These are phyloP conservation scores for Onygenales sp. DNA, from an alignment of 2,329 filamentous ascomycete genomes.

Conservation along the genomic window DNA sequence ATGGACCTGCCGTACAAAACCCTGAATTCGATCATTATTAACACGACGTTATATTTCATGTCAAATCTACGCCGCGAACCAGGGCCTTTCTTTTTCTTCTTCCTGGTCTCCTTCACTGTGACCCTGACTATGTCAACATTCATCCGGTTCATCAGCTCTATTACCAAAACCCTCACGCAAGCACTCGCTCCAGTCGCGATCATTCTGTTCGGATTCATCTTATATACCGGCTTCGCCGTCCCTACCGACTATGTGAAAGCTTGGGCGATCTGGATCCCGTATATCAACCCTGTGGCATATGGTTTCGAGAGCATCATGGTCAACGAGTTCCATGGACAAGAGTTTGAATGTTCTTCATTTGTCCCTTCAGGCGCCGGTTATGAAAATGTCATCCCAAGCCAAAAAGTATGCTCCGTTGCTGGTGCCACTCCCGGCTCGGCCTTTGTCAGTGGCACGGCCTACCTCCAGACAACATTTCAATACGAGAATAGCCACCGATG, in stretches of 20 bases:
- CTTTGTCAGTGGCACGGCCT: conserved; percentile 49
- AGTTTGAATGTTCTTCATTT: conserved; percentile 43
- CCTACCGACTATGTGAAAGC: conserved; percentile 56
- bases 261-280: conserved; percentile 78
- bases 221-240: conserved; percentile 42
- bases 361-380: conserved; percentile 36
- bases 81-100: conserved; percentile 70
- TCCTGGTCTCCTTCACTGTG: conserved; percentile 52
- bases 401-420: conserved; percentile 49
- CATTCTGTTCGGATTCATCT: conserved; percentile 31
- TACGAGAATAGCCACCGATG: conserved; percentile 54
- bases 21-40: conserved; percentile 63
- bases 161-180: conserved; percentile 67
- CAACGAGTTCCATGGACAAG: conserved; percentile 65
- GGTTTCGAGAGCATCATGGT: conserved; percentile 71
- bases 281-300: conserved; percentile 69
- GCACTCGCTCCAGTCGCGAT: conserved; percentile 47
- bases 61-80: conserved; percentile 65
- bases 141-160: conserved; percentile 67
- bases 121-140: conserved; percentile 63
- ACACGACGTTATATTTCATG: conserved; percentile 77
- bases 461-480: conserved; percentile 44
- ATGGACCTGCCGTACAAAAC: conserved; percentile 80
- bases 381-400: conserved; percentile 13
- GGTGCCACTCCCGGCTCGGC: conserved; percentile 47